These are phyloP conservation scores for Chlamydomonas schloesseri DNA, from an alignment of 139 green algal genomes.

Conservation along the genomic window DNA sequence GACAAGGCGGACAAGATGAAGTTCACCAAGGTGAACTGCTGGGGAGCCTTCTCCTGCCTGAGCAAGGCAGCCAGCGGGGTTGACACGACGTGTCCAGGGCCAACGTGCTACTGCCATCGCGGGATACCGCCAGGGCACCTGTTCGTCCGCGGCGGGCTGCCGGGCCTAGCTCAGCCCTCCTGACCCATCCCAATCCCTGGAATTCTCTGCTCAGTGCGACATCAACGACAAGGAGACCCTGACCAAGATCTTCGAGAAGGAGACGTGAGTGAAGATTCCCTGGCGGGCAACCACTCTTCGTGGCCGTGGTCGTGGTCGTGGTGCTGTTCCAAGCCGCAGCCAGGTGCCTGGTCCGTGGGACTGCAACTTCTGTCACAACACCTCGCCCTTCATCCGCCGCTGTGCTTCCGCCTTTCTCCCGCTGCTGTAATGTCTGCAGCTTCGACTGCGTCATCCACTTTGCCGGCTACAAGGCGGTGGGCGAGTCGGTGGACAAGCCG, in stretches of 20 bases:
- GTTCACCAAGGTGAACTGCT: constrained; percentile 76
- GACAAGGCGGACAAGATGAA: constrained; percentile 84
- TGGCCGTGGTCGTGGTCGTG: too few species aligned
- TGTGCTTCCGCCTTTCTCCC: too few species aligned
- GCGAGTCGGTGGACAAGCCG: constrained; percentile 90
- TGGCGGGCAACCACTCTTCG: too few species aligned
- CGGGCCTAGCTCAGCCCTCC: too few species aligned
- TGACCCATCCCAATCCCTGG: too few species aligned
- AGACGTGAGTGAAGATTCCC: constrained; percentile 66
- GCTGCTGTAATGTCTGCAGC: constrained; percentile 31
- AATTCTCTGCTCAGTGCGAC: constrained; percentile 63
- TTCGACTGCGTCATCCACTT: constrained; percentile 96
- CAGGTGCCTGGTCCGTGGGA: too few species aligned
- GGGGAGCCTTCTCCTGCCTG: background rate
- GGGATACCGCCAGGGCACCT: background rate
- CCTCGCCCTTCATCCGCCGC: too few species aligned
- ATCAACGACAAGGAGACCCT: constrained; percentile 58
- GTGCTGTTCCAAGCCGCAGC: too few species aligned
- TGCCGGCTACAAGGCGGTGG: constrained; percentile 95
- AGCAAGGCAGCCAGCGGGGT: background rate
- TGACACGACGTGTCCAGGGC: too few species aligned
- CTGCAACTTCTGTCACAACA: too few species aligned
- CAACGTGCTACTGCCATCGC: background rate
- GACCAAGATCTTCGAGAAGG: constrained; percentile 51
- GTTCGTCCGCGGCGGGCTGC: too few species aligned